Evolutionary conservation across 306 rosid genomes (phyloP), one percentile per base, ranked within the genome.

Genomic region (Hippophae rhamnoides): DNA sequence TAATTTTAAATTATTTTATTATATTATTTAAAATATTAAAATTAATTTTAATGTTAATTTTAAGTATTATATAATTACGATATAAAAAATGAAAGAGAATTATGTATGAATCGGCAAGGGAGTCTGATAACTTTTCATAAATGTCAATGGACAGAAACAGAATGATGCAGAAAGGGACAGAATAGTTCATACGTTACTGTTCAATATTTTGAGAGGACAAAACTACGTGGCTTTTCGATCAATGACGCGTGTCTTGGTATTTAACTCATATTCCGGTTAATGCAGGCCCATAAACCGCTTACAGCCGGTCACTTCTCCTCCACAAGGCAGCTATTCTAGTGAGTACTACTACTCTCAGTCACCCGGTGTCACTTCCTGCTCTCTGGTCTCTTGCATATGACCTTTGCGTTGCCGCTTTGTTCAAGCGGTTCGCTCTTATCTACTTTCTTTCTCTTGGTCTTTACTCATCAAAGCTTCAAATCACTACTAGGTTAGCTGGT

Each of bases 351-450:
- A 10, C 54, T 10, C 40, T 2, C 54, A 5, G 7, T 2, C 31
- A n/a, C 52, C 43, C 11, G 60, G 40, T 23, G 49, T 56, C 64
- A 49, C 57, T 62, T 68, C 69, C 75, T 61, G 60, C 73, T 69
- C 78, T 6, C 38, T 31, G 4, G 38, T 31, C 38, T 31, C 38
- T 2, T 18, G 23, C 23, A 18, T 18, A 31, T 31, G 5, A 31
- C 38, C 3, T 31, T 31, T 31, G 38, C 38, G 3, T 31, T 31
- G 38, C 38, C 38, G 5, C 38, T 31, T 31, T 31, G 38, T 31
- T 31, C 38, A 31, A 31, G 38, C 38, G 38, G 38, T 31, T 31
- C 38, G 38, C 38, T 31, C 38, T 31, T 2, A 31, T 31, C 4
- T 31, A 31, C 38, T 31, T 2, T 31, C 38, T 31, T 2, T 31